A percentile compares a stretch with the other conserved stretches of the same genome.
Evolutionary conservation across 2,329 filamentous ascomycete species (phyloP).

Genomic region (Penicillium verrucosum): DNA sequence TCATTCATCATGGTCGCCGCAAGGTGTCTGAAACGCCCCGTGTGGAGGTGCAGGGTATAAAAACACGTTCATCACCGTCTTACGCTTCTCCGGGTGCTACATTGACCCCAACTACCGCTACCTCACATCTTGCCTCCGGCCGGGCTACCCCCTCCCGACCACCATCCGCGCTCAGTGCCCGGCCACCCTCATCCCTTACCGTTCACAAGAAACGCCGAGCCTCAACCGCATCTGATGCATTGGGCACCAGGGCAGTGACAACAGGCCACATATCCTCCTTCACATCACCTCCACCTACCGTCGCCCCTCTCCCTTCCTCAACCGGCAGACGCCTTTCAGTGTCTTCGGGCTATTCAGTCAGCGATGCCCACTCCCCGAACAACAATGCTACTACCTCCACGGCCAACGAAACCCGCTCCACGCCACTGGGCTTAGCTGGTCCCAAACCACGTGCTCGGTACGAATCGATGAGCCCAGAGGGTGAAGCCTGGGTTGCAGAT

Average conservation of each 20-base stretch:
- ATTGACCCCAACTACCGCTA: slow-evolving; percentile 19
- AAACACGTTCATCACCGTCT: slow-evolving; percentile 31
- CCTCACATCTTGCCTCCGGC: slow-evolving; percentile 22
- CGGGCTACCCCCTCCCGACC: slow-evolving; percentile 39
- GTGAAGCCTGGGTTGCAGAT: slow-evolving; percentile 49
- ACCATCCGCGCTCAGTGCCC: slow-evolving; percentile 35
- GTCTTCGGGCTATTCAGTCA: slow-evolving; percentile 39
- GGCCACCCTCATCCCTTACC: slow-evolving; percentile 39
- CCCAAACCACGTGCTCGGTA: slow-evolving; percentile 41
- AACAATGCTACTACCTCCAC: slow-evolving; percentile 14
- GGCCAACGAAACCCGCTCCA: slow-evolving; percentile 25
- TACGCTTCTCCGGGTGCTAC: slow-evolving; percentile 28
- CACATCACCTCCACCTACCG: slow-evolving; percentile 25
- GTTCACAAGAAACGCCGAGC: slow-evolving; percentile 39
- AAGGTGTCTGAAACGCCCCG: slow-evolving; percentile 53
- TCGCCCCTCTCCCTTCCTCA: slow-evolving; percentile 13
- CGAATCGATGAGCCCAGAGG: slow-evolving; percentile 44
- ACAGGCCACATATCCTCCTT: slow-evolving; percentile 31
- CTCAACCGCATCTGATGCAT: slow-evolving; percentile 34
- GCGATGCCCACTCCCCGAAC: slow-evolving; percentile 27
- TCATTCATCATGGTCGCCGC: slow-evolving; percentile 81
- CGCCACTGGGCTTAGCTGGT: slow-evolving; percentile 46
- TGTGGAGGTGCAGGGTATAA: slow-evolving; percentile 55
- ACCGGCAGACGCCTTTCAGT: slow-evolving; percentile 34
- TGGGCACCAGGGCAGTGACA: slow-evolving; percentile 26